Percentiles rank a stretch among this genome's conserved stretches.
These are phyloP conservation scores for Rhynchospora pubera DNA, from an alignment of 176 grass and related monocot species.

Conservation along the genomic window DNA sequence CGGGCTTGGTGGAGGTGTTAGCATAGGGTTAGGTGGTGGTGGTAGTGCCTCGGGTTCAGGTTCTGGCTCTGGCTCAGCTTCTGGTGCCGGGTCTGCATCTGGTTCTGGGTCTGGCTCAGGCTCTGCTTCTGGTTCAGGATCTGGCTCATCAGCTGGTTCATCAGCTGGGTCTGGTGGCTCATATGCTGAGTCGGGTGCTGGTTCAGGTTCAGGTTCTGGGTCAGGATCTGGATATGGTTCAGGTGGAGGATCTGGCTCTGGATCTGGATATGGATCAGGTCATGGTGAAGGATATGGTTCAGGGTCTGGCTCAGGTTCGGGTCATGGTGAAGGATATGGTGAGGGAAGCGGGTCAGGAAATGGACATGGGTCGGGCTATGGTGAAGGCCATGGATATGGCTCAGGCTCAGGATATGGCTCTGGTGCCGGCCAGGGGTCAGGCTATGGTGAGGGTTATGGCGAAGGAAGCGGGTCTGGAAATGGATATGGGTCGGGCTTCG, in stretches of 20 bases:
- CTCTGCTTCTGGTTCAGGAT: conserved; percentile 2
- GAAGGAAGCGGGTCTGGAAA: not conserved
- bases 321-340: not conserved
- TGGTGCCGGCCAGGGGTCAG: conserved; percentile 35
- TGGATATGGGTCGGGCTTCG: not conserved
- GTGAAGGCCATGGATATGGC: conserved; percentile 14
- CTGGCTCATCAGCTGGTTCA: conserved; percentile 5
- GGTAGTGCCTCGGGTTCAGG: not conserved
- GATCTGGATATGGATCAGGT: conserved; percentile 35
- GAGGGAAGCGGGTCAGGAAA: not conserved
- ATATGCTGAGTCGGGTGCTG: not conserved
- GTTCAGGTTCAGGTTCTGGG: not conserved
- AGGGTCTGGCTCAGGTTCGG: too few species aligned
- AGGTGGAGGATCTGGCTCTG: conserved; percentile 28
- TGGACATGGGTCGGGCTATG: not conserved
- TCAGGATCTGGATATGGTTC: conserved; percentile 21
- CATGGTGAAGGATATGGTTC: conserved; percentile 31
- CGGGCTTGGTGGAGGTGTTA: conserved; percentile 29
- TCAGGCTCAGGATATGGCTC: conserved; percentile 17
- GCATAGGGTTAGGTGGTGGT: conserved; percentile 22
- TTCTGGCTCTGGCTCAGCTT: not conserved
- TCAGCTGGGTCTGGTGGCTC: conserved; percentile 17
- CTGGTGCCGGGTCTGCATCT: conserved; percentile 10
- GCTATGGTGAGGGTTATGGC: conserved; percentile 37
- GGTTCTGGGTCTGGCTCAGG: conserved; percentile 16